Conservation (phyloP, 257 asterid species). For the Misopates orontium region DNA sequence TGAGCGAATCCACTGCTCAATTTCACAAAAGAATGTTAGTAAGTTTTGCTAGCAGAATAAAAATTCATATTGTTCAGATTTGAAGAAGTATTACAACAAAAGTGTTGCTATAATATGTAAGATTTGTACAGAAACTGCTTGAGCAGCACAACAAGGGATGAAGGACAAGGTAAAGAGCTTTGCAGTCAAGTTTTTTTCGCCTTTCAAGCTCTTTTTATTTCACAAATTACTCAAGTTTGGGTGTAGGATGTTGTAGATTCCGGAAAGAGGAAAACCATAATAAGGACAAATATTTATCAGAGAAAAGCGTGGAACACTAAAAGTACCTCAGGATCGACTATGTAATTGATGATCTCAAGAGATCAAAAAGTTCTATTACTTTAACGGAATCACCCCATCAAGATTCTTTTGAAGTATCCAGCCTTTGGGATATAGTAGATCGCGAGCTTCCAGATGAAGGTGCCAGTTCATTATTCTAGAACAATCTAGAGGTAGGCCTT, state of each 20-base stretch:
- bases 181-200: neutral
- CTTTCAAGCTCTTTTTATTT: neutral
- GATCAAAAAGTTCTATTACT: constrained; percentile 35
- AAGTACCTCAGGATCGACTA: constrained; percentile 41
- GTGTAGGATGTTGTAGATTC: neutral
- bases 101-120: neutral
- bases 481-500: constrained; percentile 74
- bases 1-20: constrained; percentile 25
- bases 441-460: constrained; percentile 70
- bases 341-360: constrained; percentile 27
- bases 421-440: constrained; percentile 58
- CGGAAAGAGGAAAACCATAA: neutral
- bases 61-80: neutral
- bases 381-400: constrained; percentile 49
- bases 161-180: neutral
- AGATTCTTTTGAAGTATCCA: constrained; percentile 81
- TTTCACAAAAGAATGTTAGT: constrained; percentile 13
- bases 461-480: constrained; percentile 69
- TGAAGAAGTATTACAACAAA: neutral
- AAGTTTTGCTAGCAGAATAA: neutral
- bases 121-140: constrained; percentile 9
- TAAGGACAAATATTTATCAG: neutral
- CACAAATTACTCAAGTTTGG: neutral
- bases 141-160: neutral
- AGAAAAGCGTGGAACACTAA: constrained; percentile 9